Base-by-base conservation (phyloP, 805 yeast species). In the Scheffersomyces lignosus region DNA sequence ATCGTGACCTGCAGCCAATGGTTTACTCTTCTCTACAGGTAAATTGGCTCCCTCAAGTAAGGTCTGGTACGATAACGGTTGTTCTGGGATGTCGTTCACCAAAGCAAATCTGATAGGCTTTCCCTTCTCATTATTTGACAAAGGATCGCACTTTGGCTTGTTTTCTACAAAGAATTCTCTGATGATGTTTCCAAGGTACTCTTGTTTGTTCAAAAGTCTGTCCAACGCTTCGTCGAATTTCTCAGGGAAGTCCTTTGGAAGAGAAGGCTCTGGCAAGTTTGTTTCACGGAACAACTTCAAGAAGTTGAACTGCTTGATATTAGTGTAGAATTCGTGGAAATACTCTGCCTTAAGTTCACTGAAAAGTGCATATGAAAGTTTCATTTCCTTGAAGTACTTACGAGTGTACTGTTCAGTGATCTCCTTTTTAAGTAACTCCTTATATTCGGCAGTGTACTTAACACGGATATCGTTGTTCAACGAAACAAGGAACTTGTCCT, bases 1-100 rank as follows among this genome's bases (percentile, higher is more conserved):
- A 26, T 54, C 62, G 43, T 65, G 71, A 18, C 45, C 45, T 3
- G 31, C 23, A 36, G 56, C 55, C 17, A 64, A 41, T 14, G 50
- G 57, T 2, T 36, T 29, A 24, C 56, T 49, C 30, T 45, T 49
- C 4, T 41, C 52, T 12, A 42, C 40, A 5, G 40, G 37, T 15
- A 61, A 26, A 12, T 40, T 34, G 13, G 44, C 46, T 13, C 37
- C 43, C 26, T 36, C 32, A 4, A 30, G 34, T 34, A 47, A 38
- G 22, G 25, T 26, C 5, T 45, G 34, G 26, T 37, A 36, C 29
- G 56, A 47, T 16, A 45, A 22, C 3, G 44, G 40, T 3, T 45
- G 45, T 4, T 39, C 26, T 13, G 43, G 43, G 0, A 47, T 36
- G 27, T 40, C 45, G 23, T 39, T 43, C 25, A 38, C 42, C 27